Conservation (phyloP, 2,329 filamentous ascomycete genomes). For the Ophiostoma sp. region DNA sequence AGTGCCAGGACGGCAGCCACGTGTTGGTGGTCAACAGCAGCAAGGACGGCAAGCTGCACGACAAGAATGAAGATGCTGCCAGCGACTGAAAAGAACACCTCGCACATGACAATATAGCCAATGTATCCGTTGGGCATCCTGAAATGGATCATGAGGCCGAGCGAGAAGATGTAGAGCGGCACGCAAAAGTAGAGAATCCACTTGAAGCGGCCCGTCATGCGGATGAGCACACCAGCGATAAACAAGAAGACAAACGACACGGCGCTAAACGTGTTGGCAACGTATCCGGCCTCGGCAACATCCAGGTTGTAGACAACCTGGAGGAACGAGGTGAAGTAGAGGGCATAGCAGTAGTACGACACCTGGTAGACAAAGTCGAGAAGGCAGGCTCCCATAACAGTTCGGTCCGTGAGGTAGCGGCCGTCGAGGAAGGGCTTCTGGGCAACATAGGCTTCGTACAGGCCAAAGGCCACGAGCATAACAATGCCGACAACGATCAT, state of each 20-base stretch:
- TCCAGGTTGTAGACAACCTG: slow-evolving; percentile 44
- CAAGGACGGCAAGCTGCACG: slow-evolving; percentile 17
- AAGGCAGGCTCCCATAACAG: slow-evolving; percentile 47
- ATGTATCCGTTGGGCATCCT: slow-evolving; percentile 45
- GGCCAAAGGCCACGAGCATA: slow-evolving; percentile 44
- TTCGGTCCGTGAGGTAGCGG: slow-evolving; percentile 46
- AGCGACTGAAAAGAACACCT: slow-evolving; percentile 41
- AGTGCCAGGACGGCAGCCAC: slow-evolving; percentile 18
- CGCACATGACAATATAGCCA: slow-evolving; percentile 51
- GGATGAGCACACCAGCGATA: slow-evolving; percentile 38
- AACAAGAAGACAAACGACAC: slow-evolving; percentile 40
- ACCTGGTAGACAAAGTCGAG: slow-evolving; percentile 2
- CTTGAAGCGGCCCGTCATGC: slow-evolving; percentile 47
- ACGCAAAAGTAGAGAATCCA: slow-evolving; percentile 41
- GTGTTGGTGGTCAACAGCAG: slow-evolving; percentile 20
- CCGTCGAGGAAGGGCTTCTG: slow-evolving; percentile 44
- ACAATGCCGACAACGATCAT: slow-evolving; percentile 58
- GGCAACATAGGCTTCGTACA: slow-evolving; percentile 54
- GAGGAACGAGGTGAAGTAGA: slow-evolving; percentile 40
- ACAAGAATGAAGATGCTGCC: slow-evolving; percentile 13
- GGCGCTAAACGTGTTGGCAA: slow-evolving; percentile 33
- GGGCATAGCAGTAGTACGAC: background rate
- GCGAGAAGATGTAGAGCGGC: slow-evolving; percentile 50
- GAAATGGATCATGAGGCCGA: slow-evolving; percentile 53
- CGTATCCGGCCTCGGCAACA: slow-evolving; percentile 46